Base-by-base conservation (phyloP, 2,329 filamentous ascomycete species). In the Penicillium concentricum region DNA sequence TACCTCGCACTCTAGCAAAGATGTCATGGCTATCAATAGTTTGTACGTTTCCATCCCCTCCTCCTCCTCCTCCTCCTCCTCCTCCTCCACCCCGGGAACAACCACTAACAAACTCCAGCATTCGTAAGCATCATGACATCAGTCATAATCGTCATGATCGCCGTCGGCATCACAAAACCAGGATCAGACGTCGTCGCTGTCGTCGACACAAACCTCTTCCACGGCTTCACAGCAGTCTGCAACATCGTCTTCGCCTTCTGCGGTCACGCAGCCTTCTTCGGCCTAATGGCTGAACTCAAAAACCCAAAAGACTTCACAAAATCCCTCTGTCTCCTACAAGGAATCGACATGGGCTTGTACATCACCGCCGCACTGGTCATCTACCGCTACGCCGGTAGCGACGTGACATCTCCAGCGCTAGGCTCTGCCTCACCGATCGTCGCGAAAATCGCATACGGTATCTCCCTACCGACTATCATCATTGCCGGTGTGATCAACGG, bases 201-300 rank as follows among this genome's bases (percentile, higher is more conserved):
- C 15, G 72, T 74, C 20, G 61, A 77, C 4, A 71, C 82, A 1
- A 74, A 74, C 34, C 78, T 88, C 38, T 76, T 78, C 44, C 77
- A 82, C 43, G 84, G 78, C 20, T 87, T 88, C 67, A 78, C 84
- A 15, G 81, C 84, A 18, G 80, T 88, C 44, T 81, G 78, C 67
- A 90, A 90, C 75, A 90, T 91, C 51, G 80, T 89, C 58, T 85
- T 91, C 58, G 87, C 88, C 54, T 91, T 87, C 75, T 79, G 85
- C 52, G 85, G 85, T 34, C 85, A 88, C 66, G 83, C 86, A n/a
- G 85, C 84, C 59, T 89, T 89, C 75, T 88, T 88, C 71, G 80
- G 79, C 59, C 82, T 90, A 68, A 84, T 87, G 65, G 79, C 81
- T 39, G 87, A 90, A 70, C 78, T 90, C 69, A 80, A 82, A 66